Conservation (phyloP, 805 yeast genomes). For the Zygosaccharomyces lentus region DNA sequence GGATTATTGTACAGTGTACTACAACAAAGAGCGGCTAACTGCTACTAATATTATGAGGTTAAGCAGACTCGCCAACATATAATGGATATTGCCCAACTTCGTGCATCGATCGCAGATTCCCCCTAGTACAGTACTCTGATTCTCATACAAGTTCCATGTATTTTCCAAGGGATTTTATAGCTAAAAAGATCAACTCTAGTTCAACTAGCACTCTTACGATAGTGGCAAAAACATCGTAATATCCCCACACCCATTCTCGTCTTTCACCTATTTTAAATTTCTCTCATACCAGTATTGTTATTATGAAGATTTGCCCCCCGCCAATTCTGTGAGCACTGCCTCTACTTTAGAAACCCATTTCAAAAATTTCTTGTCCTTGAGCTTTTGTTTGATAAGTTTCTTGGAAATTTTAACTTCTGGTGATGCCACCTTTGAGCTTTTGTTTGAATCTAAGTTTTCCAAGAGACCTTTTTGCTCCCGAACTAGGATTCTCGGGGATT, state of each 20-base stretch:
- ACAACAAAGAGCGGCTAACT: slow-evolving; percentile 35
- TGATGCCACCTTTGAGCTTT: background rate
- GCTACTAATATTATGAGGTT: slow-evolving; percentile 33
- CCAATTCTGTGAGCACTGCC: slow-evolving; percentile 7
- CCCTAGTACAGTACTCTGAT: slow-evolving; percentile 32
- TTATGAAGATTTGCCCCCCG: background rate
- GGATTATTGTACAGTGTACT: slow-evolving; percentile 11
- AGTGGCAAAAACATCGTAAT: background rate
- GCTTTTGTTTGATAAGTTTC: slow-evolving; percentile 19
- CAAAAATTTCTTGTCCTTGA: slow-evolving; percentile 26
- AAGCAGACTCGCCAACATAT: slow-evolving; percentile 26
- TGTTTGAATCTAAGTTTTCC: background rate
- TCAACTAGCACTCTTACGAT: background rate
- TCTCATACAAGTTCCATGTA: slow-evolving; percentile 24
- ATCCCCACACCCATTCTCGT: background rate
- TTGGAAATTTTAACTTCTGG: slow-evolving; percentile 17
- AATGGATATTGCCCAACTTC: slow-evolving; percentile 34
- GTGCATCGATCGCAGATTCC: slow-evolving; percentile 34
- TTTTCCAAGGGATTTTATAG: slow-evolving; percentile 27
- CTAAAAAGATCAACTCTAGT: background rate
- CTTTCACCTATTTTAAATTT: background rate
- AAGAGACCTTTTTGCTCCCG: background rate
- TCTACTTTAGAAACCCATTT: slow-evolving; percentile 29
- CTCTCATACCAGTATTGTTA: background rate
- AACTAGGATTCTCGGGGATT: background rate